Evolutionary conservation across 2,329 filamentous ascomycete species (phyloP), one percentile per base, ranked within the genome.

Genomic region (Fusarium illudens): DNA sequence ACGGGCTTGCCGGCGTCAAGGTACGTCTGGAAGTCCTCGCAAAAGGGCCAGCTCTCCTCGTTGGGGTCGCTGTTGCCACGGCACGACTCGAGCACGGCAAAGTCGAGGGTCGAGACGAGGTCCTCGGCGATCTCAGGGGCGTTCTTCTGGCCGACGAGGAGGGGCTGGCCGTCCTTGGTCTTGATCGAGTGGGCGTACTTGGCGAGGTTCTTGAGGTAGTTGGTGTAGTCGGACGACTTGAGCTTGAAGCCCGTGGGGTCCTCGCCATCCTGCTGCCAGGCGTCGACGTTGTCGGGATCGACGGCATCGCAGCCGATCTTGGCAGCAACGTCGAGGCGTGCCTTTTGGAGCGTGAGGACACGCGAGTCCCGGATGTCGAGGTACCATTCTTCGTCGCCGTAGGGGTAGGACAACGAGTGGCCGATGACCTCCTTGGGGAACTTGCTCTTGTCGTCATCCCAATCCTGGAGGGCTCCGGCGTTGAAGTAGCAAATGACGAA

Each of bases 21-120:
- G 44, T 76, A 77, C 9, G 37, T 60, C 64, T 74, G 72, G 60
- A 78, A 78, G 44, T 74, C 70, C 42, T 63, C 61, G 63, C 76
- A 78, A 39, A 77, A 77, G 17, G 71, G 65, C 46, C 63, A 62
- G 46, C 33, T 70, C 48, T 65, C 58, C 46, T 65, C 67, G 10
- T 42, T 33, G 30, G 58, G 56, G 29, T 70, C 58, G 39, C 64
- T 69, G 50, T 66, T 73, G 36, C 75, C 72, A 29, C 74, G 65
- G 60, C 74, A 82, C 69, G 79, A 70, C 64, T 82, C 66, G 70
- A 81, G 67, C 62, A 81, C 68, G 29, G 76, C 76, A 60, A 78
- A 78, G 62, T 78, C 77, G 19, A 77, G 70, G n/a, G 58, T 53
- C 22, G 60, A 64, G 25, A 71, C 66, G 4, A 78, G 71, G 25